Conservation (phyloP, 176 grass and related monocot genomes). For the Aegilops speltoides region DNA sequence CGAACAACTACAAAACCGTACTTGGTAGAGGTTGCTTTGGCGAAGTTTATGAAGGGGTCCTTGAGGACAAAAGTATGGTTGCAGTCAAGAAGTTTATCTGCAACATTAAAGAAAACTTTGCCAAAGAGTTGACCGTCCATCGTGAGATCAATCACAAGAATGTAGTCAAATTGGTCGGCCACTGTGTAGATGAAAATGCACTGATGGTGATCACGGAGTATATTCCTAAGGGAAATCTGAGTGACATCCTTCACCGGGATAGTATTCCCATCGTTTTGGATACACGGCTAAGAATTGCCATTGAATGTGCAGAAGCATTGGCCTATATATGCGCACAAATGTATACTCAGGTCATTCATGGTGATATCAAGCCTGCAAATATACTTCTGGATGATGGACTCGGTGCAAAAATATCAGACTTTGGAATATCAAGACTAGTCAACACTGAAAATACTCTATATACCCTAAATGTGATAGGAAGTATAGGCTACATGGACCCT, state of each 20-base stretch:
- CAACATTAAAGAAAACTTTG: constrained; percentile 4
- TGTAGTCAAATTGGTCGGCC: too few relatives aligned
- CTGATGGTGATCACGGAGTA: too few relatives aligned
- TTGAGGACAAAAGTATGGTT: constrained; percentile 14
- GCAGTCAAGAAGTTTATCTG: constrained; percentile 4
- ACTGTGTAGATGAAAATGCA: too few relatives aligned
- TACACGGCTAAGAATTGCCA: background rate
- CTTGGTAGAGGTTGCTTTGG: background rate
- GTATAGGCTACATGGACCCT: constrained; percentile 12
- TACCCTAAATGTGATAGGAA: background rate
- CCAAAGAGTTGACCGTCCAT: constrained; percentile 20
- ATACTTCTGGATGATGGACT: constrained; percentile 10
- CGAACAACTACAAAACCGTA: background rate
- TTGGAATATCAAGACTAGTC: constrained; percentile 26
- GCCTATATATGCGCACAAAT: constrained; percentile 29
- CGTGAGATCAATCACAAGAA: constrained; percentile 22
- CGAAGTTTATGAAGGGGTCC: background rate
- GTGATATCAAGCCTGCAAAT: constrained; percentile 35
- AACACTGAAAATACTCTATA: background rate
- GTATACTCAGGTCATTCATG: constrained; percentile 21
- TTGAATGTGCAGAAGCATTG: constrained; percentile 7
- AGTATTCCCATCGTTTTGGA: background rate
- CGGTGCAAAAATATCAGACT: background rate
- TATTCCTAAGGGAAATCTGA: too few relatives aligned
- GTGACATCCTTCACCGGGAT: background rate